A percentile compares a stretch with the other conserved stretches of the same genome.
phyloP scores from a whole-genome alignment of 495 filamentous ascomycete species.

The Glonium stellatum region DNA sequence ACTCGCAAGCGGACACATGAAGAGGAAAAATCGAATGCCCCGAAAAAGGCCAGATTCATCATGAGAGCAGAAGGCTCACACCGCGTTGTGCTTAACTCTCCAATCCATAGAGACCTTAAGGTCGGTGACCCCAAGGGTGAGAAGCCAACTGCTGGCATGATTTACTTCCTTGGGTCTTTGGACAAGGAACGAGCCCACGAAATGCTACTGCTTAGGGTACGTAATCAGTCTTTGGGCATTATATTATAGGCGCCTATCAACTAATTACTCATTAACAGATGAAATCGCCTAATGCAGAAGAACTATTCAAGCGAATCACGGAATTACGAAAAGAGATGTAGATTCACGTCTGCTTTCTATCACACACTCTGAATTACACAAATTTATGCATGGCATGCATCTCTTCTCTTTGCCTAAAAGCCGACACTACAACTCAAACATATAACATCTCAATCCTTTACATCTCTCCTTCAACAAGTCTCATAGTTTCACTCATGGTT shows the following conservation, averaged over 20 bases:
- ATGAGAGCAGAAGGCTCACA: slow-evolving; percentile 82
- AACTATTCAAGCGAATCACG: slow-evolving; percentile 27
- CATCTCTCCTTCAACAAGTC: no score
- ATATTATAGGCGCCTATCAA: neutral
- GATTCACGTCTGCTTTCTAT: neutral
- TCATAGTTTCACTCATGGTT: no score
- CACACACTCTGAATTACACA: no score
- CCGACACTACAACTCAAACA: no score
- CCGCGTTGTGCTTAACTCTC: slow-evolving; percentile 80
- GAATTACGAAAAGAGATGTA: slow-evolving; percentile 32
- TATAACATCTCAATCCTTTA: no score
- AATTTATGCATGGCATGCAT: no score
- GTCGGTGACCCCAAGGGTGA: slow-evolving; percentile 54
- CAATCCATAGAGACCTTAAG: slow-evolving; percentile 63
- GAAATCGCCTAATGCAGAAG: slow-evolving; percentile 17
- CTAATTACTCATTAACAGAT: slow-evolving; percentile 22
- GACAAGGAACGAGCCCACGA: slow-evolving; percentile 12
- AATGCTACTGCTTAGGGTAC: slow-evolving; percentile 60
- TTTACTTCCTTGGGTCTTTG: slow-evolving; percentile 38
- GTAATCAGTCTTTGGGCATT: slow-evolving; percentile 18
- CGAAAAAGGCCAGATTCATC: slow-evolving; percentile 53
- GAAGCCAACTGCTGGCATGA: slow-evolving; percentile 44
- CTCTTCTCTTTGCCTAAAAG: no score
- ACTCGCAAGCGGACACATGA: neutral
- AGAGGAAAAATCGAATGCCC: neutral